These are phyloP conservation scores for Solidago caesia DNA, from an alignment of 129 eudicot species.

Conservation along the genomic window DNA sequence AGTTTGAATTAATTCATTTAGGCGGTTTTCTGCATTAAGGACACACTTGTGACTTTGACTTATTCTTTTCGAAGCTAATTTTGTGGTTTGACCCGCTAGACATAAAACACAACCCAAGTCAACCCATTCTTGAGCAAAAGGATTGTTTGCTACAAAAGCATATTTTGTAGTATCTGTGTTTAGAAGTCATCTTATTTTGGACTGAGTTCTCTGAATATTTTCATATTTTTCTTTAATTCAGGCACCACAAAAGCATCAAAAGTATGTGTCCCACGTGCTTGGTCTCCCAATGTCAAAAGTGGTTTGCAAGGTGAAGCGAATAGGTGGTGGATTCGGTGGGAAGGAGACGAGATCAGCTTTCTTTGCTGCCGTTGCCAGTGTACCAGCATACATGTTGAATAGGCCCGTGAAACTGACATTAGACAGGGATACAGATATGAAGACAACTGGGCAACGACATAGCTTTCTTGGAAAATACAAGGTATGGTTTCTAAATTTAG, in stretches of 20 bases:
- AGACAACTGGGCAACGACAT: conserved; percentile 87
- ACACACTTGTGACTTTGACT: too few species aligned
- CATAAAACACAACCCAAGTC: not conserved
- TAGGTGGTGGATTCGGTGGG: conserved; percentile 99
- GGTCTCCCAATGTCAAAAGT: conserved; percentile 99
- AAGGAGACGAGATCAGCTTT: conserved; percentile 89
- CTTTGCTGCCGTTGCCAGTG: conserved; percentile 78
- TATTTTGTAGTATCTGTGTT: not conserved
- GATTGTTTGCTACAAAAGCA: not conserved
- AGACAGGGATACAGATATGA: conserved; percentile 95
- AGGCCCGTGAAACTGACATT: conserved; percentile 83
- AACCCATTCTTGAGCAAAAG: not conserved
- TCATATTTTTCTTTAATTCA: conserved; percentile 30
- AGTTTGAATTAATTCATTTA: too few species aligned
- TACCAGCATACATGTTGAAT: conserved; percentile 79
- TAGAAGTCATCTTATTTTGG: not conserved
- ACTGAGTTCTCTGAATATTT: not conserved
- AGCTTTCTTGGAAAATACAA: conserved; percentile 97
- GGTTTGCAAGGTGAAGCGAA: conserved; percentile 92
- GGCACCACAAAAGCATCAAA: conserved; percentile 99
- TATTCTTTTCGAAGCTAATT: not conserved
- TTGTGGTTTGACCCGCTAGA: not conserved
- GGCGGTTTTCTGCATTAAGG: too few species aligned
- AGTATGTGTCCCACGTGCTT: conserved; percentile 83
- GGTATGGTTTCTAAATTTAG: conserved; percentile 37